Conservation (phyloP, 192 early-diverging fungal genomes). For the Coemansia sp. region DNA sequence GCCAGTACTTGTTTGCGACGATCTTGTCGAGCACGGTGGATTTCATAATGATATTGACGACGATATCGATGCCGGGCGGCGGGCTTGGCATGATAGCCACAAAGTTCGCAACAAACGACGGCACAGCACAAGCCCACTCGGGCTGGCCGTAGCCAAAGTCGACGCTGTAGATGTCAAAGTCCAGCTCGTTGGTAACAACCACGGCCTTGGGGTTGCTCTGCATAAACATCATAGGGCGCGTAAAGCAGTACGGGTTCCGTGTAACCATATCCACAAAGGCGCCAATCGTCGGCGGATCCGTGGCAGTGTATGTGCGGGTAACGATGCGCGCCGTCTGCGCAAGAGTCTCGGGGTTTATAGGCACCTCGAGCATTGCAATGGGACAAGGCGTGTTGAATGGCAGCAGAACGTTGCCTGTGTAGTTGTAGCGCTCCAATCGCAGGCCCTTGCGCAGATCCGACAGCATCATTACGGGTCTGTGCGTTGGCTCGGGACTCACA, state of each 20-base stretch:
- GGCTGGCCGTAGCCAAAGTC: constrained; percentile 47
- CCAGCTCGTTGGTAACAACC: constrained; percentile 40
- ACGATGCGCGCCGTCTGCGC: constrained; percentile 14
- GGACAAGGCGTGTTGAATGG: constrained; percentile 37
- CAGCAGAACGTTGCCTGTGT: constrained; percentile 47
- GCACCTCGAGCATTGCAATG: constrained; percentile 28
- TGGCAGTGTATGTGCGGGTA: constrained; percentile 17
- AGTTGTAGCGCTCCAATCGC: constrained; percentile 18
- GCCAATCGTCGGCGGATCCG: constrained; percentile 34
- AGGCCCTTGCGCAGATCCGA: constrained; percentile 42
- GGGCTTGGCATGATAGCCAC: constrained; percentile 48
- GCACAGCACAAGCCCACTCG: constrained; percentile 46
- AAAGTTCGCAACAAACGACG: constrained; percentile 52
- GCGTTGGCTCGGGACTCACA: constrained; percentile 8
- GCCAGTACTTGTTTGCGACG: constrained; percentile 35
- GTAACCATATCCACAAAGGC: constrained; percentile 45
- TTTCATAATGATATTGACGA: constrained; percentile 46
- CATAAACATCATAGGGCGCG: constrained; percentile 39
- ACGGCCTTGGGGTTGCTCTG: constrained; percentile 27
- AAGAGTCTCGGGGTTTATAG: constrained; percentile 14
- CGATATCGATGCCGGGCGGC: constrained; percentile 31
- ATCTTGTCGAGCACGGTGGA: constrained; percentile 34
- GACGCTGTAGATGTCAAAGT: constrained; percentile 35
- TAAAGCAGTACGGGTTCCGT: constrained; percentile 32
- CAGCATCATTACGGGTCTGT: constrained; percentile 5